Percentiles rank a stretch among this genome's conserved stretches.
Evolutionary conservation across 345 rosid genomes (phyloP).

Genomic region (Camelina laxa): DNA sequence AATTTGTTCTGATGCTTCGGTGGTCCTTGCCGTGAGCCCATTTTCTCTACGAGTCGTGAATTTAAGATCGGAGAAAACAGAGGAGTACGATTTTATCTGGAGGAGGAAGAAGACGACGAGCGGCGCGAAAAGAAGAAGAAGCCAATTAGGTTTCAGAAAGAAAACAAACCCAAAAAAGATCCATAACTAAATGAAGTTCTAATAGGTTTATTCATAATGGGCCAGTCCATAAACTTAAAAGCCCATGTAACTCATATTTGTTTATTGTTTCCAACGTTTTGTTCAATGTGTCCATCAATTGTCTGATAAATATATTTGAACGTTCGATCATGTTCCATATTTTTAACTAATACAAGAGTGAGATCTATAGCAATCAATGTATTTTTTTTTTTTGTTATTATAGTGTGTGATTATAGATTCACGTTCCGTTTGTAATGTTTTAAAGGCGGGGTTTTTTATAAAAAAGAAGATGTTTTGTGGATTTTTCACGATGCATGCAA

Average conservation of each 20-base stretch:
- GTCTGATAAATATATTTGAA: background rate
- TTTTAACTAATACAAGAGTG: background rate
- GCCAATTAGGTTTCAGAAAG: background rate
- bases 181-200: background rate
- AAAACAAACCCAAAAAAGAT: no score
- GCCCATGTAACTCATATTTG: constrained; percentile 4
- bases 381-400: no score
- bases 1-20: constrained; percentile 84
- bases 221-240: background rate
- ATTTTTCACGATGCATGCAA: constrained; percentile 39
- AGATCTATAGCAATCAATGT: background rate
- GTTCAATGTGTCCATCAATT: background rate
- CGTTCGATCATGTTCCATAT: background rate
- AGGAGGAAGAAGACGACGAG: background rate
- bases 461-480: background rate
- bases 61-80: background rate
- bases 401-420: background rate
- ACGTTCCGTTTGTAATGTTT: constrained; percentile 23
- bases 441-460: background rate
- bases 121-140: background rate
- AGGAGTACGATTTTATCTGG: background rate
- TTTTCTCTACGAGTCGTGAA: constrained; percentile 36
- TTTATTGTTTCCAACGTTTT: background rate
- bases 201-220: background rate
- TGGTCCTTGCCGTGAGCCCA: constrained; percentile 71